Conservation (phyloP, 1,284 basidiomycete species). For the Boletellus deceptivus region DNA sequence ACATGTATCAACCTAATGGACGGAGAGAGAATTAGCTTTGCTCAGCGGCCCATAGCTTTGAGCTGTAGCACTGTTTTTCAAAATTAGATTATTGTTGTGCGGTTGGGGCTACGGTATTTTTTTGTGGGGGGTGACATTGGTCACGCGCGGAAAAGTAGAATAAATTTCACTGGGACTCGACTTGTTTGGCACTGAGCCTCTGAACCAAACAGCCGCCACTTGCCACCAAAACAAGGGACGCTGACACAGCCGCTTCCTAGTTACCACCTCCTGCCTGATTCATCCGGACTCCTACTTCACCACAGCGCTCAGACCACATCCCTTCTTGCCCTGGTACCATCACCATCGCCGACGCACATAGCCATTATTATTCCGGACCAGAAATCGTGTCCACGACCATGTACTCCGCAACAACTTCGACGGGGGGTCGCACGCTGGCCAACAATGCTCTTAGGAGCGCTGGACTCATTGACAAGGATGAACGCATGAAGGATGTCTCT, state of each 20-base stretch:
- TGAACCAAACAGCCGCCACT: constrained; percentile 24
- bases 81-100: constrained; percentile 19
- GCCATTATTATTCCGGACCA: not conserved
- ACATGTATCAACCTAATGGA: constrained; percentile 46
- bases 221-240: constrained; percentile 20
- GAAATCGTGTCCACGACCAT: constrained; percentile 27
- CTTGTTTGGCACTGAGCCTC: constrained; percentile 30
- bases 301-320: constrained; percentile 27
- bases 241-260: constrained; percentile 24
- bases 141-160: constrained; percentile 15
- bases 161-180: not conserved
- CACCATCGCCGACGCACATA: constrained; percentile 3
- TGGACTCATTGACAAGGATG: constrained; percentile 71
- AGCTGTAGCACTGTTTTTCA: constrained; percentile 5
- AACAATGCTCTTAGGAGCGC: constrained; percentile 60
- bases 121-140: constrained; percentile 18
- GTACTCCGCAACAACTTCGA: constrained; percentile 54
- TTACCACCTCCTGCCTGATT: constrained; percentile 13
- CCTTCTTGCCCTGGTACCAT: constrained; percentile 18
- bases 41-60: not conserved
- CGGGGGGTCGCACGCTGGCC: constrained; percentile 56
- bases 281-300: constrained; percentile 13
- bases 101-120: not conserved
- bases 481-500: constrained; percentile 64
- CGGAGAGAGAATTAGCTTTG: constrained; percentile 26